Percentiles rank a stretch among this genome's conserved stretches.
These are phyloP conservation scores for Paracorniculantispora psalliotae DNA, from an alignment of 2,329 filamentous ascomycete genomes.

Conservation along the genomic window DNA sequence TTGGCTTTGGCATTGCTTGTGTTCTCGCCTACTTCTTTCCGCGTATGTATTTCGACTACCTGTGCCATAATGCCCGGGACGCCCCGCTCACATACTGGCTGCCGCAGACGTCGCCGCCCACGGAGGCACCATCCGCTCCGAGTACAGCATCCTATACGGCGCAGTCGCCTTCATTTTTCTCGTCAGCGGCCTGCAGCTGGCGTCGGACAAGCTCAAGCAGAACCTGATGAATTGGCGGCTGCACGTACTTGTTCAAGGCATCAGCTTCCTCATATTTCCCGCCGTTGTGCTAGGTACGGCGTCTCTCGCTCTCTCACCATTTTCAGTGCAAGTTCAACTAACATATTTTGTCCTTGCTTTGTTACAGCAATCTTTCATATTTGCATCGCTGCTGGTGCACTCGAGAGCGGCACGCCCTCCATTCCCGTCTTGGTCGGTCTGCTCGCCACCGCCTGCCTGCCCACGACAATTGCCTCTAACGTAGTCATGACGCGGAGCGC, in stretches of 20 bases:
- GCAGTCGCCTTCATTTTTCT: constrained; percentile 66
- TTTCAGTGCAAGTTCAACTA: too few relatives aligned
- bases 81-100: constrained; percentile 21
- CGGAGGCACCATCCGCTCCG: constrained; percentile 45
- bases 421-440: constrained; percentile 62
- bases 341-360: not conserved
- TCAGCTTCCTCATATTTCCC: constrained; percentile 63
- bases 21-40: constrained; percentile 42
- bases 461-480: constrained; percentile 69
- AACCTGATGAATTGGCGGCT: constrained; percentile 64
- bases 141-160: constrained; percentile 61
- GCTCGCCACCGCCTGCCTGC: constrained; percentile 61
- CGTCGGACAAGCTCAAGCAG: constrained; percentile 53
- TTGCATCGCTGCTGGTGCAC: constrained; percentile 40
- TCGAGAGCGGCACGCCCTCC: constrained; percentile 54
- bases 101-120: constrained; percentile 61
- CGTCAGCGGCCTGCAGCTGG: constrained; percentile 64
- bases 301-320: too few relatives aligned
- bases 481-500: constrained; percentile 68
- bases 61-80: not conserved
- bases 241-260: constrained; percentile 61
- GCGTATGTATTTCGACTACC: constrained; percentile 26
- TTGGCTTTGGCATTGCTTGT: constrained; percentile 53
- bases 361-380: constrained; percentile 40
- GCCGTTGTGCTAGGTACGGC: constrained; percentile 52